A percentile compares a stretch with the other conserved stretches of the same genome.
phyloP scores from a whole-genome alignment of 106 monocot species.

The Alisma plantagoaquatica region DNA sequence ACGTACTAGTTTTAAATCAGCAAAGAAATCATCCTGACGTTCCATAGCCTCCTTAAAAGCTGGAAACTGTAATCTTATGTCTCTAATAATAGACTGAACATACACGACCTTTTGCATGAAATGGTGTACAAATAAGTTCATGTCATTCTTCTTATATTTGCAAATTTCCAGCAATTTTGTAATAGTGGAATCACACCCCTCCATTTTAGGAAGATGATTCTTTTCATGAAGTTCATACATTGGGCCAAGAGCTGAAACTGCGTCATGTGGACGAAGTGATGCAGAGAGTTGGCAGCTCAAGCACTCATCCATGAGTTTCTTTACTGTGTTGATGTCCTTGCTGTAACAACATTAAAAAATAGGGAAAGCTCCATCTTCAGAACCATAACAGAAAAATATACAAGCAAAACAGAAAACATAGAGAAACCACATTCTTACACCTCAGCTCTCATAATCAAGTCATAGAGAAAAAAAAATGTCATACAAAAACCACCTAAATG shows the following conservation, averaged over 20 bases:
- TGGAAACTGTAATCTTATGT: conserved; percentile 70
- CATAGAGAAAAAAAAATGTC: background rate
- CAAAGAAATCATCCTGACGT: conserved; percentile 74
- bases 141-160: conserved; percentile 64
- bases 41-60: conserved; percentile 90
- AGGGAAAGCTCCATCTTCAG: background rate
- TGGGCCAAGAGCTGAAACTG: conserved; percentile 86
- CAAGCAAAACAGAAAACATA: background rate
- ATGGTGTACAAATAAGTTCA: conserved; percentile 61
- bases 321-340: conserved; percentile 85
- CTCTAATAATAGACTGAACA: conserved; percentile 53
- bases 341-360: conserved; percentile 23
- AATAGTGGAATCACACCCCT: conserved; percentile 35
- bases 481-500: background rate
- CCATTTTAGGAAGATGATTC: conserved; percentile 59
- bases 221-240: conserved; percentile 94
- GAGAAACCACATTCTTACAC: background rate
- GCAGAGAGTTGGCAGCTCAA: conserved; percentile 46
- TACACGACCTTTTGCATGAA: conserved; percentile 80
- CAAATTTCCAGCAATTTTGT: conserved; percentile 51
- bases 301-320: conserved; percentile 88
- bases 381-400: background rate
- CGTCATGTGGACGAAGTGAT: conserved; percentile 74
- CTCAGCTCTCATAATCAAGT: too few relatives aligned
- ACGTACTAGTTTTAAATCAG: conserved; percentile 48